Base-by-base conservation (phyloP, 73 alveolate genomes). In the Paramecium biaurelia region DNA sequence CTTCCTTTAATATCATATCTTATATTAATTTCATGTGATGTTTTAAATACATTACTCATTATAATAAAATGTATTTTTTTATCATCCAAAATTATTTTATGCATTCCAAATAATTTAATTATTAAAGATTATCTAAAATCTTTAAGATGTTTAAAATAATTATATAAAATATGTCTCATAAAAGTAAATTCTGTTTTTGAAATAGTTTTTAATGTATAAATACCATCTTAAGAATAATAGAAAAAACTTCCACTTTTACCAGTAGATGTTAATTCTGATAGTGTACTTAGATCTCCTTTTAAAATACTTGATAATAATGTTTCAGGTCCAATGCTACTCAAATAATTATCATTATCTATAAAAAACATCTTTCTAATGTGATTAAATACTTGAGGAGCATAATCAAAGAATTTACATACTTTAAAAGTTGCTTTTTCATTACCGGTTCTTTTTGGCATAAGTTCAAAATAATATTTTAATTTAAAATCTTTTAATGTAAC, bases 201-300 rank as follows among this genome's bases (percentile, higher is more conserved):
- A 34, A 98, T 96, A 1, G 99, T 97, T 92, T 98, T 98, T 38
- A 98, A 94, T 85, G 97, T 96, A 84, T 92, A 98, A 58, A 96
- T 95, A 9, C 99, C 99, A 89, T 98, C 99, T 30, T 98, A 96
- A n/a, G 99, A 97, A 92, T 97, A 98, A 92, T 98, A 98, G 93
- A 98, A 98, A 92, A 98, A 96, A 34, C 98, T 93, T 8, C 99
- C 99, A 79, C 99, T 94, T 92, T 96, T 98, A 34, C 99, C 99
- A 15, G 97, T 93, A 37, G 45, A 98, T 93, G 85, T 67, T 14
- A 85, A 92, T 35, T 86, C 93, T 11, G 85, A 53, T 56, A 92
- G 30, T 14, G 94, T 63, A 18, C 87, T 76, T 18, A 92, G 32
- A 45, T 92, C 93, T 11, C 92, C 84, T 57, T 53, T 47, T 74